Base-by-base conservation (phyloP, 225 moss, liverwort and hornwort genomes). In the Takakia lepidozioides region DNA sequence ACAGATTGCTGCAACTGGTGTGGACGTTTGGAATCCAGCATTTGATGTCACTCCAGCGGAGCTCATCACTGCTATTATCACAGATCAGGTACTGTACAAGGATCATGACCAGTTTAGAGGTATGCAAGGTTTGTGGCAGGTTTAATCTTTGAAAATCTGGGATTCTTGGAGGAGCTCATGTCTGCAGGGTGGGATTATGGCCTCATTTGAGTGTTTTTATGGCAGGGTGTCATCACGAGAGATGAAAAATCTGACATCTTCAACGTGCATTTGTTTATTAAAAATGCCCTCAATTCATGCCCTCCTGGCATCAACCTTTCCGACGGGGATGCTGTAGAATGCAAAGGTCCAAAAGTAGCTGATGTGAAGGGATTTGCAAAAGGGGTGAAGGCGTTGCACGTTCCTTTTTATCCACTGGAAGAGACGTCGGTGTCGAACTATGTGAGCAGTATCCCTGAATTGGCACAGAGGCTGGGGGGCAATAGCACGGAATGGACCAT, bases 1-100 rank as follows among this genome's bases (percentile, higher is more conserved):
- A 27, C 70, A 71, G 66, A 66, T 93, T 25, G 89, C 89, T 50
- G 84, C 93, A 20, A 43, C 65, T 32, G 89, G 89, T 24, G 76
- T 93, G 14, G 76, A 57, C 17, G 93, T 93, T 56, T 89, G 89
- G 93, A 93, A 93, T 54, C 93, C 89, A 16, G 86, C 89, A 10
- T 93, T 93, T 52, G 93, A 93, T 67, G 74, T 93, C 43, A 93
- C 93, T 20, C 81, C 89, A 11, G 81, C 81, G 29, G 71, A 71
- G 25, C 59, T 79, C 22, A 87, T 95, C 15, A 70, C 73, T 27
- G 86, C 71, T 46, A 72, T 95, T 2, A 82, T 90, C 23, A 95
- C 93, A 17, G 93, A 95, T 46, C 70, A 62, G 66, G 78, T 78
- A 58, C 18, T n/a, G n/a, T n/a, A n/a, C n/a, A n/a, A n/a, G n/a